phyloP scores from a whole-genome alignment of 345 rosid genomes.

The Trapa bicornis region DNA sequence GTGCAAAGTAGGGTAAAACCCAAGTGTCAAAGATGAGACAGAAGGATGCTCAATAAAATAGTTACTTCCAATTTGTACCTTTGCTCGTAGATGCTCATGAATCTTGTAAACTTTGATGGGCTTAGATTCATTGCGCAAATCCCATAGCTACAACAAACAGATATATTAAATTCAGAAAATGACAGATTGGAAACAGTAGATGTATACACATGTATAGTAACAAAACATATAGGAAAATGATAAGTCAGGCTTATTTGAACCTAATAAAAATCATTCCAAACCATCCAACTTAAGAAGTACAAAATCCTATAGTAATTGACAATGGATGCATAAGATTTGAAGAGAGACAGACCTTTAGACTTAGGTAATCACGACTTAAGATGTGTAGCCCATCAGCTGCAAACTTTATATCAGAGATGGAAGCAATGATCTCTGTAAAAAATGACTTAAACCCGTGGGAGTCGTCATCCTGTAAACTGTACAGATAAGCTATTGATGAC shows the following conservation, averaged over 20 bases:
- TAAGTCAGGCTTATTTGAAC: not conserved
- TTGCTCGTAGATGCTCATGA: conserved; percentile 47
- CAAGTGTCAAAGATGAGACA: not conserved
- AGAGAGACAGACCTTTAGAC: conserved; percentile 31
- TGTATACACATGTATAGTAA: not conserved
- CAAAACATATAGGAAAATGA: not conserved
- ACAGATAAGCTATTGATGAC: conserved; percentile 10
- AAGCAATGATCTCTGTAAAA: conserved; percentile 45
- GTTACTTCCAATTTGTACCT: conserved; percentile 21
- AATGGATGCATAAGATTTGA: not conserved
- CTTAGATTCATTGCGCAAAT: conserved; percentile 36
- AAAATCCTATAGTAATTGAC: not conserved
- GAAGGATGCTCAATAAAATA: not conserved
- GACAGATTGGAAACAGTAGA: not conserved
- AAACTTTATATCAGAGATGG: conserved; percentile 53
- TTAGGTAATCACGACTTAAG: conserved; percentile 57
- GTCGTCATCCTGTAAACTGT: conserved; percentile 47
- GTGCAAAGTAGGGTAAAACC: not conserved
- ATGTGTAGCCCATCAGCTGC: conserved; percentile 40
- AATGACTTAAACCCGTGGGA: conserved; percentile 35
- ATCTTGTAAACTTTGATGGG: conserved; percentile 43
- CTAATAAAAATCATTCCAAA: not conserved
- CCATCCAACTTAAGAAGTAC: not conserved
- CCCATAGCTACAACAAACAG: conserved; percentile 39
- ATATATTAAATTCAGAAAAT: conserved; percentile 1